These are phyloP conservation scores for Abelmoschus esculentus DNA, from an alignment of 345 rosid genomes.

Conservation along the genomic window DNA sequence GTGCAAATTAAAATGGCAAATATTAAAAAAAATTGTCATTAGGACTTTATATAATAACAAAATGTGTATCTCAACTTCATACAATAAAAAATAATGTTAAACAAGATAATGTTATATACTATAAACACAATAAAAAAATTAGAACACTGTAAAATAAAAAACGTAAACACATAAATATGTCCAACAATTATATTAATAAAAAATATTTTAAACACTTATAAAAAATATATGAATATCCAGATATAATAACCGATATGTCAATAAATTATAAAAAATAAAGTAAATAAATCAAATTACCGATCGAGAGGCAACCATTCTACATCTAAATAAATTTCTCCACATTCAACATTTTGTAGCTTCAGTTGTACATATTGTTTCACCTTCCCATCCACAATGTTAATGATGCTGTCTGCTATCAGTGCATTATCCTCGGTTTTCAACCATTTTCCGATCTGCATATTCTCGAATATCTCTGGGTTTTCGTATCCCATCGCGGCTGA, in stretches of 20 bases:
- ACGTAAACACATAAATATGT: no score
- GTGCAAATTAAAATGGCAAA: no score
- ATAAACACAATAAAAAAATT: no score
- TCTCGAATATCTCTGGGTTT: conserved; percentile 75
- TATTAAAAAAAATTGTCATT: no score
- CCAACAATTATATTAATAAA: no score
- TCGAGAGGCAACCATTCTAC: conserved; percentile 79
- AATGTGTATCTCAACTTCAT: no score
- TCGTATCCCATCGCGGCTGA: conserved; percentile 91
- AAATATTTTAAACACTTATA: no score
- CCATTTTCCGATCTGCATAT: conserved; percentile 99
- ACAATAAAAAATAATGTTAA: no score
- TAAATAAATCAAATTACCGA: conserved; percentile 38
- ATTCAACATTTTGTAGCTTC: conserved; percentile 94
- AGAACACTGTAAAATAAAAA: no score
- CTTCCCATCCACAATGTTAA: conserved; percentile 86
- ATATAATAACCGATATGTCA: not conserved
- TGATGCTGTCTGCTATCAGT: conserved; percentile 66
- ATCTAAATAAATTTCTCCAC: conserved; percentile 70
- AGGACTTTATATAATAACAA: no score
- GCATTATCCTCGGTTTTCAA: conserved; percentile 79
- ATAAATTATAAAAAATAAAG: not conserved
- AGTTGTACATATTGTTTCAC: conserved; percentile 66
- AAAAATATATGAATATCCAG: not conserved
- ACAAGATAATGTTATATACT: no score